Evolutionary conservation across 2,329 filamentous ascomycete species (phyloP).

Genomic region (Blastomyces silverae): DNA sequence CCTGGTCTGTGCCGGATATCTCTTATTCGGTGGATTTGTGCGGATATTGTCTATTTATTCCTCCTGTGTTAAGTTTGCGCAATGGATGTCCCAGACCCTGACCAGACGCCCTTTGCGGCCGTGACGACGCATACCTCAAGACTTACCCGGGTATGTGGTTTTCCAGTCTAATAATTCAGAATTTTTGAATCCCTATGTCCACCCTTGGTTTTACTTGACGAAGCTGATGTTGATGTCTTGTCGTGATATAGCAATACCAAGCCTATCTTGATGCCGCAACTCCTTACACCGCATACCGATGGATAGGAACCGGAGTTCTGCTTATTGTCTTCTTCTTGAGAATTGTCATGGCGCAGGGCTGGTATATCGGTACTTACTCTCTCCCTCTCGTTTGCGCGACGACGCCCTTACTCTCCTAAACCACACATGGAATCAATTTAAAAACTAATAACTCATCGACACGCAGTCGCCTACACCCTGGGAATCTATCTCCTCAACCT

Average conservation of each 20-base stretch:
- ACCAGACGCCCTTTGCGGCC: slow-evolving; percentile 84
- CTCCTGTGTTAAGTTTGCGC: slow-evolving; percentile 1
- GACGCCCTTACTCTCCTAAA: neutral
- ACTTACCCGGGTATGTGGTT: slow-evolving; percentile 37
- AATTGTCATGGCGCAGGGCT: slow-evolving; percentile 88
- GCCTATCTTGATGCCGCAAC: slow-evolving; percentile 88
- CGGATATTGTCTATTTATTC: neutral
- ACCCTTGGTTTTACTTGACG: neutral
- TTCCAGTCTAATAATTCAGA: neutral
- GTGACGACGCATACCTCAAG: slow-evolving; percentile 71
- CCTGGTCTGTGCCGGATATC: neutral
- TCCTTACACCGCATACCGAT: slow-evolving; percentile 82
- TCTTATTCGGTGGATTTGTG: neutral
- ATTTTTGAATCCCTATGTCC: neutral
- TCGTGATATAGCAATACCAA: slow-evolving; percentile 70
- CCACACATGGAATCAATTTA: neutral
- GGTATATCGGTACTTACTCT: slow-evolving; percentile 77
- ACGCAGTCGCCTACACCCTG: slow-evolving; percentile 83
- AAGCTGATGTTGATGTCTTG: slow-evolving; percentile 8
- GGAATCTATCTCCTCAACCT: slow-evolving; percentile 98
- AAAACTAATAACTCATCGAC: neutral
- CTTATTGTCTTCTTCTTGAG: slow-evolving; percentile 79
- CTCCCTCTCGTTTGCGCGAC: neutral
- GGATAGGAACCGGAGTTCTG: slow-evolving; percentile 70
- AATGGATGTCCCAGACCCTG: slow-evolving; percentile 84